A percentile compares a stretch with the other conserved stretches of the same genome.
Evolutionary conservation across 176 grass and related monocot genomes (phyloP).

Genomic region (Avena sativa): DNA sequence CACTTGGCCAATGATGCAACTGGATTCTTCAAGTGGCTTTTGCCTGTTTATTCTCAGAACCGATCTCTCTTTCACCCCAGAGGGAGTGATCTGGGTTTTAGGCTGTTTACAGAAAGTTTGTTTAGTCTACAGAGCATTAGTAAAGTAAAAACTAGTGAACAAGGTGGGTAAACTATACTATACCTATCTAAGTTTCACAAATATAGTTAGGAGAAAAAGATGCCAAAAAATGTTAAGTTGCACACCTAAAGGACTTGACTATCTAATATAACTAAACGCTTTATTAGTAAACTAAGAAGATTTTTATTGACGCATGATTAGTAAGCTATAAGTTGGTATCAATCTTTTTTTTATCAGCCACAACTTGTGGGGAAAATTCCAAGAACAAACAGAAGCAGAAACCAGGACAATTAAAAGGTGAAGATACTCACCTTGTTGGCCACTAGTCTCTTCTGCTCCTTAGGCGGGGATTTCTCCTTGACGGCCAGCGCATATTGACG

Average conservation of each 20-base stretch:
- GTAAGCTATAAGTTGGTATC: not conserved
- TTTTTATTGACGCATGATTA: not conserved
- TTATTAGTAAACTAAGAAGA: not conserved
- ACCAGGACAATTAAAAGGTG: not conserved
- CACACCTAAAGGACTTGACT: not conserved
- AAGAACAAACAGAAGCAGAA: not conserved
- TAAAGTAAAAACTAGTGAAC: not conserved
- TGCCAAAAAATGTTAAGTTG: slow-evolving; percentile 4
- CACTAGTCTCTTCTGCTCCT: slow-evolving; percentile 8
- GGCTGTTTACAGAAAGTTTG: slow-evolving; percentile 28
- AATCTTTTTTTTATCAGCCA: not conserved
- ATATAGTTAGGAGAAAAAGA: not conserved
- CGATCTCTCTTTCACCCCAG: slow-evolving; percentile 12
- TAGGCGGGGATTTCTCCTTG: not conserved
- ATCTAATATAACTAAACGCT: not conserved
- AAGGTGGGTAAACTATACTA: slow-evolving; percentile 8
- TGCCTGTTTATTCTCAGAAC: not conserved
- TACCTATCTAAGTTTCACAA: not conserved
- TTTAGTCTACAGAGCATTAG: slow-evolving; percentile 4
- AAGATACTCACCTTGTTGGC: slow-evolving; percentile 1
- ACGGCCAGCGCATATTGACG: not conserved
- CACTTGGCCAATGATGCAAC: not conserved
- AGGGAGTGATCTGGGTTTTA: not conserved
- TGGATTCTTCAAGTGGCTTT: not conserved
- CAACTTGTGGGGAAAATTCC: not conserved